phyloP scores from a whole-genome alignment of 495 filamentous ascomycete species.

The Penicillium silybi region DNA sequence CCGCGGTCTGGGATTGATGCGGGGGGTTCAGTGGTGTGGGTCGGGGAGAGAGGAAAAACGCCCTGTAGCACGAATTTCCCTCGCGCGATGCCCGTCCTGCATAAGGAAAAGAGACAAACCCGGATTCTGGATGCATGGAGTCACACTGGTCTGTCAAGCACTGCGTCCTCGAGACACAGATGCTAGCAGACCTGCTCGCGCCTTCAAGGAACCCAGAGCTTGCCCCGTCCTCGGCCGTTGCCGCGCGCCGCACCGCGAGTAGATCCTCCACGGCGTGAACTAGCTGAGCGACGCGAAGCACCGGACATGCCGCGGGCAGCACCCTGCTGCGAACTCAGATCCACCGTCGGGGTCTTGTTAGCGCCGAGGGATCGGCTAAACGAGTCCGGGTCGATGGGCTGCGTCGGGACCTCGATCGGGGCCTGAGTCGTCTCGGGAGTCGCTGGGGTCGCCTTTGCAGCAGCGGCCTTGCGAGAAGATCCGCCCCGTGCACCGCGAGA shows the following conservation, averaged over 20 bases:
- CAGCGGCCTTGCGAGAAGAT: conserved; percentile 22
- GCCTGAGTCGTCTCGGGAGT: conserved; percentile 3
- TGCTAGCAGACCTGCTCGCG: conserved; percentile 15
- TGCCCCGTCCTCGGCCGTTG: conserved; percentile 43
- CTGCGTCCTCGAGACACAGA: conserved; percentile 20
- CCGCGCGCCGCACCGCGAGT: conserved; percentile 31
- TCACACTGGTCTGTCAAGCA: conserved; percentile 9
- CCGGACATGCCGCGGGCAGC: conserved; percentile 36
- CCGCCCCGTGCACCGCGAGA: conserved; percentile 27
- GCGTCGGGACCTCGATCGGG: conserved; percentile 42
- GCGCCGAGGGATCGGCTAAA: conserved; percentile 44
- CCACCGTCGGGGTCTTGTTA: conserved; percentile 30
- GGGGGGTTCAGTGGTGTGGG: conserved; percentile 1
- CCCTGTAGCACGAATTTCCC: conserved; percentile 13
- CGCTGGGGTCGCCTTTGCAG: background rate
- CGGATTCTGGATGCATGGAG: conserved; percentile 20
- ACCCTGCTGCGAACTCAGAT: conserved; percentile 36
- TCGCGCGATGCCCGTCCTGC: conserved; percentile 12
- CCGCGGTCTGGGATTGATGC: conserved; percentile 13
- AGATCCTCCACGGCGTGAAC: conserved; percentile 31
- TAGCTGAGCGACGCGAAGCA: conserved; percentile 33
- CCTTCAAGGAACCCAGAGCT: conserved; percentile 53
- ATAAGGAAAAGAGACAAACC: conserved; percentile 19
- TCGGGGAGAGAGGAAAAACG: conserved; percentile 10
- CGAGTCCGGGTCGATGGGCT: conserved; percentile 54